These are phyloP conservation scores for Tolypocladium ovalisporum DNA, from an alignment of 2,329 filamentous ascomycete species.

Conservation along the genomic window DNA sequence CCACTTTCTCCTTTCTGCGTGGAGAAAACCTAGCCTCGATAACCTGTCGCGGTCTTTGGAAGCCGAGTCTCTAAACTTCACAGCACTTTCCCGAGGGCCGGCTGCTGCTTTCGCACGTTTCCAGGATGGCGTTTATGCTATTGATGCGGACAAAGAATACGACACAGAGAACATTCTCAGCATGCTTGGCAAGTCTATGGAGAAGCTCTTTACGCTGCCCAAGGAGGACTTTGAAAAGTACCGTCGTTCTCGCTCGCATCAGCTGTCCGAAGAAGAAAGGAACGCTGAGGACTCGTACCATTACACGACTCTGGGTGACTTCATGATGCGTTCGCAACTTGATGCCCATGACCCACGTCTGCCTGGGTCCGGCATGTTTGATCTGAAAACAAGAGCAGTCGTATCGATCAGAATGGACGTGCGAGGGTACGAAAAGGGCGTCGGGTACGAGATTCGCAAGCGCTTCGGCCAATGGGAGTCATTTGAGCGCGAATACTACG, in stretches of 20 bases:
- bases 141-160: conserved; percentile 91
- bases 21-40: conserved; percentile 59
- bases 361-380: conserved; percentile 88
- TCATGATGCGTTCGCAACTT: conserved; percentile 89
- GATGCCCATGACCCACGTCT: conserved; percentile 80
- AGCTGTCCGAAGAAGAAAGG: conserved; percentile 61
- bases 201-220: conserved; percentile 80
- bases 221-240: conserved; percentile 81
- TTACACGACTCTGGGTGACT: conserved; percentile 76
- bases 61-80: conserved; percentile 55
- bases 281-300: conserved; percentile 71
- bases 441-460: conserved; percentile 76
- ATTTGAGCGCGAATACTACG: conserved; percentile 90
- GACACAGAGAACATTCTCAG: conserved; percentile 78
- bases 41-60: conserved; percentile 59
- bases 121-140: conserved; percentile 79
- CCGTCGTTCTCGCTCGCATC: conserved; percentile 54
- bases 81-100: conserved; percentile 59
- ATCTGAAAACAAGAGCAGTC: conserved; percentile 90
- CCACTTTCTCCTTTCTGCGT: conserved; percentile 79
- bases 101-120: conserved; percentile 72
- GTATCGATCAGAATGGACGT: conserved; percentile 86
- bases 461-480: conserved; percentile 76
- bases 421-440: conserved; percentile 56
- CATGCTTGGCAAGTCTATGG: conserved; percentile 91